phyloP scores from a whole-genome alignment of 2,329 filamentous ascomycete genomes.

The Cercospora zeina region DNA sequence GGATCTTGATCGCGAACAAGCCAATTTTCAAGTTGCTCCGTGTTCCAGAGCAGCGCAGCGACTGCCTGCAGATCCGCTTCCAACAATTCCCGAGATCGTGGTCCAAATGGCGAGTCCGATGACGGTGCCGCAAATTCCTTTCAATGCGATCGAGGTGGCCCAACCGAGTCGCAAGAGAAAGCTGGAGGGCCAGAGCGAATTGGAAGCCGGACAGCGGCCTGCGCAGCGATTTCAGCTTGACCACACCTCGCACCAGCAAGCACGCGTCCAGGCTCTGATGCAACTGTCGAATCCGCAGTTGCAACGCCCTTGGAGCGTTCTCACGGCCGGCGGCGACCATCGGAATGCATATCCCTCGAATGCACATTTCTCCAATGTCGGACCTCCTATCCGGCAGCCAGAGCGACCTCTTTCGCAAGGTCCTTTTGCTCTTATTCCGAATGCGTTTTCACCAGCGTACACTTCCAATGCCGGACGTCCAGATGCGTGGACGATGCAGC shows the following conservation, averaged over 20 bases:
- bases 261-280: neutral
- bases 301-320: neutral
- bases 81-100: neutral
- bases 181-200: neutral
- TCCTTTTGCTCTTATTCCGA: neutral
- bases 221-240: neutral
- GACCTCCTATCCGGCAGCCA: neutral
- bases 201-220: neutral
- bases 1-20: neutral
- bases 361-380: neutral
- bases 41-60: neutral
- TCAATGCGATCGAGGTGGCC: neutral
- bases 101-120: neutral
- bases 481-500: neutral
- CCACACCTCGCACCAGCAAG: neutral
- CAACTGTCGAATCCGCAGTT: neutral
- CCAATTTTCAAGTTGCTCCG: neutral
- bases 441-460: neutral
- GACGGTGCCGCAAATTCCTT: neutral
- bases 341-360: neutral
- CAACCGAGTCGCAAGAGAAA: slow-evolving; percentile 7
- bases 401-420: neutral
- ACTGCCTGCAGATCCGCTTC: neutral
- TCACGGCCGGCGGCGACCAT: neutral
- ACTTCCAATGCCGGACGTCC: neutral